A percentile compares a stretch with the other conserved stretches of the same genome.
Evolutionary conservation across 2,329 filamentous ascomycete genomes (phyloP).

Genomic region (Apiospora marii): DNA sequence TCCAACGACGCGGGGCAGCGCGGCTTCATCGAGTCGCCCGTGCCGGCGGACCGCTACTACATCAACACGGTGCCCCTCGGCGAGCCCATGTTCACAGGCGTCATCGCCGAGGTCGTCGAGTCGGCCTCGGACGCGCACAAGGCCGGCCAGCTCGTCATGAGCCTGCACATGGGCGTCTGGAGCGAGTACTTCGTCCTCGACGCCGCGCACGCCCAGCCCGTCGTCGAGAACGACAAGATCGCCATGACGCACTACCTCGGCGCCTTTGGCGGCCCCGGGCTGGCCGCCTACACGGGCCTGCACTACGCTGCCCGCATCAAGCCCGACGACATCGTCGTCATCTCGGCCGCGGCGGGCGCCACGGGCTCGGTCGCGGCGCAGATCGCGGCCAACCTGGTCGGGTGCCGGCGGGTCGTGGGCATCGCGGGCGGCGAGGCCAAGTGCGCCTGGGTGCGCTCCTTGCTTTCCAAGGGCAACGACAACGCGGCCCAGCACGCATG

Average conservation of each 20-base stretch:
- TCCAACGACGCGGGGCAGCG: constrained; percentile 42
- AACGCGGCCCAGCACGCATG: constrained; percentile 87
- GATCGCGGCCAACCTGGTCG: constrained; percentile 79
- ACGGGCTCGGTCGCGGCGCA: constrained; percentile 87
- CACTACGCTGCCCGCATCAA: constrained; percentile 59
- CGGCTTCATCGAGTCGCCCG: constrained; percentile 39
- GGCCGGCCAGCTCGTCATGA: constrained; percentile 37
- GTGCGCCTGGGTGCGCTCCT: constrained; percentile 67
- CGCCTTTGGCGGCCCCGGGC: constrained; percentile 40
- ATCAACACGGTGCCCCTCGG: constrained; percentile 37
- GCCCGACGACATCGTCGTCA: constrained; percentile 81
- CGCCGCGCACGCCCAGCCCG: constrained; percentile 33
- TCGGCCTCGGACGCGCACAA: constrained; percentile 33
- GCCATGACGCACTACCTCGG: constrained; percentile 39
- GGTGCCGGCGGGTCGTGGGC: constrained; percentile 77
- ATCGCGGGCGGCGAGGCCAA: constrained; percentile 80
- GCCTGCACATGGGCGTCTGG: constrained; percentile 39
- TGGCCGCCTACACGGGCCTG: constrained; percentile 57
- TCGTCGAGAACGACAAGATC: constrained; percentile 33
- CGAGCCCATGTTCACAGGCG: constrained; percentile 39
- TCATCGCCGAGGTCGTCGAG: constrained; percentile 41
- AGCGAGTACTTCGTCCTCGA: constrained; percentile 38
- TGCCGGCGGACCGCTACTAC: constrained; percentile 39
- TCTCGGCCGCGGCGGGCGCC: constrained; percentile 80
- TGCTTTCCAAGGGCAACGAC: constrained; percentile 60